Base-by-base conservation (phyloP, 495 filamentous ascomycete species). In the Penicillium parvum region DNA sequence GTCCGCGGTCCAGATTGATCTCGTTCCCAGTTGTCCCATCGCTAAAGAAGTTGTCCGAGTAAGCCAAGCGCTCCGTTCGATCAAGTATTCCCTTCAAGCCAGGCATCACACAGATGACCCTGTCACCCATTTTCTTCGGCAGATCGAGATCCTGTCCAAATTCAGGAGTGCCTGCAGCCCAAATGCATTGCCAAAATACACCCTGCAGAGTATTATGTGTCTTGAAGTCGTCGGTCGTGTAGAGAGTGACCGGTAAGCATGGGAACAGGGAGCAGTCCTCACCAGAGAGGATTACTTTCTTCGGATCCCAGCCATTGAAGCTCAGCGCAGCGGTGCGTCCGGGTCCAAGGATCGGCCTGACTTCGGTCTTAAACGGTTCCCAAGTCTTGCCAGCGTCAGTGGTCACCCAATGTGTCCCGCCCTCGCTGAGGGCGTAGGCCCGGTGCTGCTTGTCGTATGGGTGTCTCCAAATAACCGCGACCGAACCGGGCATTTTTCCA, bases 151-250 rank as follows among this genome's bases (percentile, higher is more conserved):
- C 78, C 2, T 77, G 78, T n/a, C 72, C 78, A 60, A 96, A 96
- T 29, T 80, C 60, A 5, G 82, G 74, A 14, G 84, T 81, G 9
- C 79, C 78, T 40, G 83, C 83, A 8, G 91, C 92, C 82, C 88
- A 98, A 45, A 82, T 75, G 62, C 92, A 98, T 39, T 81, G 78
- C 23, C 76, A 69, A 2, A 84, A 84, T 32, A 76, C 71, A 20
- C 75, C 70, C 19, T 80, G 74, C 46, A 97, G 70, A 12, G 69
- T 50, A 40, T 84, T 73, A 21, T 78, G 57, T 6, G 72, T 76
- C 29, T 82, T 63, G 66, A 98, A 98, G 37, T 85, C 86, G 61
- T 98, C 79, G 11, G 70, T 81, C 2, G 92, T 97, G 55, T 96
- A 96, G 60, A 76, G 83, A 15, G 82, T 72, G 55, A 70, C 57